phyloP scores from a whole-genome alignment of 768 basidiomycete genomes.

The Phanerochaete sordida region DNA sequence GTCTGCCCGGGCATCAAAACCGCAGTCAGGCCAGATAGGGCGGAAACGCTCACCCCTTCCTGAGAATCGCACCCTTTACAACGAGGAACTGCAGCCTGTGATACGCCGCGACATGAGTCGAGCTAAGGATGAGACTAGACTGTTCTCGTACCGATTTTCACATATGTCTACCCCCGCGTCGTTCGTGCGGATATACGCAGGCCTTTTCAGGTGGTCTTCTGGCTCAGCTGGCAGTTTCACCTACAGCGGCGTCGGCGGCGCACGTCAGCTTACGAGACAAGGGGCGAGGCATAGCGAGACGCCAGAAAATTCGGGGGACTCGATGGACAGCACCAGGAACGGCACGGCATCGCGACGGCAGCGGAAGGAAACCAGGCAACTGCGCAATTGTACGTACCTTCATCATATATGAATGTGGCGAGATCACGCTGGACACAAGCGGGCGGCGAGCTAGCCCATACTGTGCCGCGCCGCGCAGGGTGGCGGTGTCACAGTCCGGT shows the following conservation, averaged over 20 bases:
- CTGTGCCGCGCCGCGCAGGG: conserved; percentile 81
- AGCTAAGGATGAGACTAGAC: background rate
- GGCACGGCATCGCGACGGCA: background rate
- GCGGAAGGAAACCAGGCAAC: too few species aligned
- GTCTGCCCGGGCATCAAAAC: conserved; percentile 42
- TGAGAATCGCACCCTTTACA: conserved; percentile 79
- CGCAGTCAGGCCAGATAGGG: conserved; percentile 8
- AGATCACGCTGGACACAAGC: conserved; percentile 79
- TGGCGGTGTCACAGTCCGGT: conserved; percentile 85
- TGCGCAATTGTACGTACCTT: conserved; percentile 43
- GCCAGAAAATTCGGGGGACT: background rate
- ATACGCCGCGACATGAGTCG: background rate
- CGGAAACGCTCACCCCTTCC: conserved; percentile 65
- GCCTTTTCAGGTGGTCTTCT: conserved; percentile 82
- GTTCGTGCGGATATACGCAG: conserved; percentile 78
- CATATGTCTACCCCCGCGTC: conserved; percentile 75
- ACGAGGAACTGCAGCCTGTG: conserved; percentile 81
- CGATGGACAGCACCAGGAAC: too few species aligned
- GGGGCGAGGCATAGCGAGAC: background rate
- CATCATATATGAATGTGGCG: conserved; percentile 83
- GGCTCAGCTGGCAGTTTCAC: conserved; percentile 86
- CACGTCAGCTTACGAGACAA: background rate
- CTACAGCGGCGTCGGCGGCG: conserved; percentile 30
- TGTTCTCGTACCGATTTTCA: conserved; percentile 65
- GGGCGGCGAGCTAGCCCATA: conserved; percentile 76